Base-by-base conservation (phyloP, 2,329 filamentous ascomycete species). In the Xylariaceae sp. region DNA sequence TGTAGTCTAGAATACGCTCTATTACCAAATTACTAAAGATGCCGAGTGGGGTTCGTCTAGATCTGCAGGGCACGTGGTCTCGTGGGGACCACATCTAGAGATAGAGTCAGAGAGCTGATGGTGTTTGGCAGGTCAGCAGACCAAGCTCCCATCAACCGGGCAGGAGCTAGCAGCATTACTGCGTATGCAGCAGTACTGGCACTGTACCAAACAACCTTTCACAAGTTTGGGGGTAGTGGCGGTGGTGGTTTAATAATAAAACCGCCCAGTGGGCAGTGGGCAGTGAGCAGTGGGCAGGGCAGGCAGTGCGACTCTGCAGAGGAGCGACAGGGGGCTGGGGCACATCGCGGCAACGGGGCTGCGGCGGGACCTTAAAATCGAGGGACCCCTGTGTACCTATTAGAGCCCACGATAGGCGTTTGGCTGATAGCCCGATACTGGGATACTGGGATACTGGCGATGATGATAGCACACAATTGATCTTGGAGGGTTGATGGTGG, bases 31-130 rank as follows among this genome's bases (percentile, higher is more conserved):
- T n/a, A n/a, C n/a, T n/a, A n/a, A n/a, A n/a, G n/a, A n/a, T n/a
- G n/a, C n/a, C n/a, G 45, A 48, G 42, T 26, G 36, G 35, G 21
- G 37, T 41, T 23, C 47, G 26, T 15, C 45, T 44, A 16, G 51
- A 55, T 59, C 57, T 33, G 45, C 49, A 21, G 44, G 45, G 57
- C 57, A 59, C 57, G 57, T 59, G 56, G 57, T 35, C 57, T 50
- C 29, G 32, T 32, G 42, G 33, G 26, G 27, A 39, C 49, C 46
- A 13, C 23, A 56, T 56, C 41, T n/a, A n/a, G n/a, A n/a, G n/a
- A n/a, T n/a, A n/a, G 18, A 56, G 56, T 50, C 53, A 47, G 53
- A 57, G 45, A 41, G 49, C 45, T 56, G 52, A 56, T 49, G 41
- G 53, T 47, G 42, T 27, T n/a, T 20, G 16, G 46, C 29, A 53